A percentile compares a stretch with the other conserved stretches of the same genome.
Evolutionary conservation across 805 yeast species (phyloP).

Genomic region (Dipodascopsis uninucleata): DNA sequence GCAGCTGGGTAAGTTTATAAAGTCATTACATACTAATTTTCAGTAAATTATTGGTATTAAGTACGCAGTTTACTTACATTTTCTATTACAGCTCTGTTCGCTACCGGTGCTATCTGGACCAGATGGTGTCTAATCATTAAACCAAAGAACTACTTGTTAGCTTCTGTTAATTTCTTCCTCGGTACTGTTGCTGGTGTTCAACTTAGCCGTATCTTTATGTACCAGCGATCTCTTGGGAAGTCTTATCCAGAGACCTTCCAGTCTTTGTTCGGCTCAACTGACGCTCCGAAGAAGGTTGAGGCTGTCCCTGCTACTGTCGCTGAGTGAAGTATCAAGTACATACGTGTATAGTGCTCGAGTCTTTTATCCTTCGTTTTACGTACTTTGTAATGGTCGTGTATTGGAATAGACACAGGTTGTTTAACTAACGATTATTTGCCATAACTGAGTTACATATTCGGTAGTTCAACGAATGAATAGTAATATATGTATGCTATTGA

Average conservation of each 20-base stretch:
- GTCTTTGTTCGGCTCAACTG: slow-evolving; percentile 12
- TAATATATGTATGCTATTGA: too few species aligned
- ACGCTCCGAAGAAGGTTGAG: slow-evolving; percentile 2
- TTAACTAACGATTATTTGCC: too few species aligned
- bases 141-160: slow-evolving; percentile 82
- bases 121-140: slow-evolving; percentile 94
- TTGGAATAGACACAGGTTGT: too few species aligned
- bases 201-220: slow-evolving; percentile 55
- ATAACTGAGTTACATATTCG: too few species aligned
- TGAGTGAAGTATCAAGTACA: too few species aligned
- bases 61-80: slow-evolving; percentile 15
- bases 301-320: slow-evolving; percentile 5
- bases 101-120: slow-evolving; percentile 96
- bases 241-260: slow-evolving; percentile 24
- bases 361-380: too few species aligned
- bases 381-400: slow-evolving; percentile 3
- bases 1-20: slow-evolving; percentile 43
- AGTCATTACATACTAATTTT: slow-evolving; percentile 3
- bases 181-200: slow-evolving; percentile 88
- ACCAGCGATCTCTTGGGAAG: slow-evolving; percentile 22
- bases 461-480: too few species aligned
- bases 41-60: not conserved
- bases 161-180: slow-evolving; percentile 89
- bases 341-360: too few species aligned
- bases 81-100: slow-evolving; percentile 62